These are phyloP conservation scores for Colletotrichum gigasporum DNA, from an alignment of 2,329 filamentous ascomycete species.

Conservation along the genomic window DNA sequence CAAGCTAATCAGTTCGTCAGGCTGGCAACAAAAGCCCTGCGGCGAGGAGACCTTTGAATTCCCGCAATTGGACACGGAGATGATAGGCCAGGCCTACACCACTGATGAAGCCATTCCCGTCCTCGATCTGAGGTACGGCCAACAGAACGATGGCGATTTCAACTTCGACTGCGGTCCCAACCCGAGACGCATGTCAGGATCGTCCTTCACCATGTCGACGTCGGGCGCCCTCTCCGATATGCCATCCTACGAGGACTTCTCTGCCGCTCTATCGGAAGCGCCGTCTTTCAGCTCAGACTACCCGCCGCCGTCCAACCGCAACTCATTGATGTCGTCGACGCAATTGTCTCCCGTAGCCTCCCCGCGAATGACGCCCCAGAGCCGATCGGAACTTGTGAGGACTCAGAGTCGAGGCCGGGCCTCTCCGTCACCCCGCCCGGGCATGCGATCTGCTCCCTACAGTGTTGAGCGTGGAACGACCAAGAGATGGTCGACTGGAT, in stretches of 20 bases:
- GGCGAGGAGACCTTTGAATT: constrained; percentile 68
- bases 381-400: constrained; percentile 68
- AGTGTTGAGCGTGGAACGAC: constrained; percentile 71
- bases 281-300: constrained; percentile 74
- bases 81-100: constrained; percentile 71
- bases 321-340: constrained; percentile 75
- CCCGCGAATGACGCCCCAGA: constrained; percentile 70
- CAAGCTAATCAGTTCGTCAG: constrained; percentile 19
- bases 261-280: constrained; percentile 71
- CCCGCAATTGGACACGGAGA: constrained; percentile 64
- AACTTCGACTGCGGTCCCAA: constrained; percentile 63
- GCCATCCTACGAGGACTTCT: constrained; percentile 77
- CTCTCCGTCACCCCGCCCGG: constrained; percentile 76
- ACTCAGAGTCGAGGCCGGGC: constrained; percentile 74
- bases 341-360: constrained; percentile 79
- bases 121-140: constrained; percentile 65
- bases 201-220: constrained; percentile 78
- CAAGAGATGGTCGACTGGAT: constrained; percentile 83
- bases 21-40: constrained; percentile 63
- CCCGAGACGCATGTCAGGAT: constrained; percentile 74
- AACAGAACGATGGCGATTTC: constrained; percentile 59
- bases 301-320: constrained; percentile 72
- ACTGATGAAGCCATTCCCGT: constrained; percentile 71
- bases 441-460: constrained; percentile 75
- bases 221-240: constrained; percentile 73